Base-by-base conservation (phyloP, 768 basidiomycete genomes). In the Sporobolomyces phaffii region DNA sequence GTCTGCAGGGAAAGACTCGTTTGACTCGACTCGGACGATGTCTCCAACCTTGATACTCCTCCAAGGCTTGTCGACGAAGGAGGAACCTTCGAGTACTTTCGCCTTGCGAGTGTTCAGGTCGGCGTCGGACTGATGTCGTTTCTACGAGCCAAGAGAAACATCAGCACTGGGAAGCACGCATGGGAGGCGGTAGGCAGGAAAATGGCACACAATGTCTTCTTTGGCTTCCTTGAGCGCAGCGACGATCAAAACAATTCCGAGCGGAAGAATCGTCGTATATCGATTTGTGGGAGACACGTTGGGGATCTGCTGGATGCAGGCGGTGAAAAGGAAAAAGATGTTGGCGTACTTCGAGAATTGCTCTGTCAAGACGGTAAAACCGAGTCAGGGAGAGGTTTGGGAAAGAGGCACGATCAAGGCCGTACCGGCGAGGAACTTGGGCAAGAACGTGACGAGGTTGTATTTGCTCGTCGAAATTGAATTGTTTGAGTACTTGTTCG, bases 1-100 rank as follows among this genome's bases (percentile, higher is more conserved):
- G 78, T 99, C 96, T 15, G 96, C 96, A 0, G 94, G 92, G 69
- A 98, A 97, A 78, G 91, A 94, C 60, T 93, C 88, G 78, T 99
- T 84, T 67, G 85, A 88, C 73, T 96, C 90, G 63, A 97, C 75
- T 7, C 96, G 87, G 52, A 98, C 84, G 45, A 98, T 83, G 77
- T 98, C 94, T 50, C 96, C 96, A 28, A 98, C 92, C 70, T 81
- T 78, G 72, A 98, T 85, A 72, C 90, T 85, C 74, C 88, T 85
- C 96, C 96, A 99, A 64, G 88, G 88, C 77, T 84, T 84, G 5
- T 82, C 83, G 41, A 81, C 80, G 72, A 98, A 98, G 26, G 73
- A 75, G 9, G 86, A 79, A 10, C 81, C 76, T 10, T 82, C 81
- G 36, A 97, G 83, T 1, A 89, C 87, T 76, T 93, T 88, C 5